These are phyloP conservation scores for Gloeopeniophorella convolvens DNA, from an alignment of 768 basidiomycete genomes.

Conservation along the genomic window DNA sequence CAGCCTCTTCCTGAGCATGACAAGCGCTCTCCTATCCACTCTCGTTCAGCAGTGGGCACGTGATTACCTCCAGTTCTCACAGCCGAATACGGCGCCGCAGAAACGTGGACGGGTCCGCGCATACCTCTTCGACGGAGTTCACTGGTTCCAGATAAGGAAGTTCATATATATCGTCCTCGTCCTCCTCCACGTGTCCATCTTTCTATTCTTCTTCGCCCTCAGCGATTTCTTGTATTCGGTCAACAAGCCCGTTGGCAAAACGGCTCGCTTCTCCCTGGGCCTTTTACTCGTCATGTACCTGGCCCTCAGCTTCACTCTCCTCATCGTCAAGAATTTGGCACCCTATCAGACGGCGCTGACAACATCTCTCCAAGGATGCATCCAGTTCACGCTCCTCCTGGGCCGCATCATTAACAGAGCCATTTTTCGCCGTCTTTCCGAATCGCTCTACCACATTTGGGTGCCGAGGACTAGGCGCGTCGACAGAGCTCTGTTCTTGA, in stretches of 20 bases:
- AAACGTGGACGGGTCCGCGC: conserved; percentile 11
- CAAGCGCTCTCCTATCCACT: conserved; percentile 9
- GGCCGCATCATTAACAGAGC: too few relatives aligned
- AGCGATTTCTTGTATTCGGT: conserved; percentile 11
- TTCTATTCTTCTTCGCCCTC: conserved; percentile 11
- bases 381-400: not conserved
- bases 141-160: conserved; percentile 3
- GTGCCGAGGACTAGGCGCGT: not conserved
- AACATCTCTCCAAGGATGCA: not conserved
- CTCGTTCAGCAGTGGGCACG: conserved; percentile 18
- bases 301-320: conserved; percentile 5
- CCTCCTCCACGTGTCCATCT: conserved; percentile 6
- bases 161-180: conserved; percentile 9
- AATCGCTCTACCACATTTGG: not conserved
- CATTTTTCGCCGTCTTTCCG: too few relatives aligned
- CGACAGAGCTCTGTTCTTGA: not conserved
- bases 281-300: not conserved
- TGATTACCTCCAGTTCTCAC: not conserved
- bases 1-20: conserved; percentile 12
- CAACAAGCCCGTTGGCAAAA: not conserved
- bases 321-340: conserved; percentile 2
- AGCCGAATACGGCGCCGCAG: not conserved
- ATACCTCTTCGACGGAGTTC: conserved; percentile 3
- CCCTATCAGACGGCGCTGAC: conserved; percentile 14
- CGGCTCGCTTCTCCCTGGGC: not conserved